Conservation (phyloP, 768 basidiomycete species). For the Boletus insuetus region DNA sequence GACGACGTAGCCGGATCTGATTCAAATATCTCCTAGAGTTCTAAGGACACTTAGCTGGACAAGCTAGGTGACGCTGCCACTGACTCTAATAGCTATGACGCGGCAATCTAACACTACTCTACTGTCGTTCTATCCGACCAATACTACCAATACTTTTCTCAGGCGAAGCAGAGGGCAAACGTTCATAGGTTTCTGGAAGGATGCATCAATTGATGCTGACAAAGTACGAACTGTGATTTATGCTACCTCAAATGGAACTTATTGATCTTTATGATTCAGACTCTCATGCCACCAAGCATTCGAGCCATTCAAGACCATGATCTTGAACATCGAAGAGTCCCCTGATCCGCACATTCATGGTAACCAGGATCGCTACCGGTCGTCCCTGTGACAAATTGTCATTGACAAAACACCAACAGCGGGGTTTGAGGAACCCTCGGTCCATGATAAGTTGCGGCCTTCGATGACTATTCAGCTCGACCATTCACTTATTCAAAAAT, state of each 20-base stretch:
- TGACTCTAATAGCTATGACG: no score
- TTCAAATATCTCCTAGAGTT: background rate
- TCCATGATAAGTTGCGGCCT: background rate
- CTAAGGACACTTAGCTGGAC: background rate
- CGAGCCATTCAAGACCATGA: background rate
- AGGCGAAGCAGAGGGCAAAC: no score
- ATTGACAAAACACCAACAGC: background rate
- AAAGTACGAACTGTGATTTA: no score
- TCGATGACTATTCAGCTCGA: background rate
- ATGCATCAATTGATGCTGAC: no score
- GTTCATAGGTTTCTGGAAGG: no score
- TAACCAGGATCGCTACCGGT: background rate
- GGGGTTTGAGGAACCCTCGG: background rate
- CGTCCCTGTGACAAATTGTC: background rate
- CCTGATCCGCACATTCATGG: background rate
- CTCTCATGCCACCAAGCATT: background rate
- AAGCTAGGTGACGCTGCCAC: background rate
- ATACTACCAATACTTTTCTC: no score
- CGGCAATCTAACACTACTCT: no score
- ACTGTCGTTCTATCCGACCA: no score
- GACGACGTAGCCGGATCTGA: background rate
- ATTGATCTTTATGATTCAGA: no score
- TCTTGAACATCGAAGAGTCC: background rate
- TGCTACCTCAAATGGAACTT: no score
- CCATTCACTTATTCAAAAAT: background rate